phyloP scores from a whole-genome alignment of 768 basidiomycete species.

The Hypholoma sublateritium region DNA sequence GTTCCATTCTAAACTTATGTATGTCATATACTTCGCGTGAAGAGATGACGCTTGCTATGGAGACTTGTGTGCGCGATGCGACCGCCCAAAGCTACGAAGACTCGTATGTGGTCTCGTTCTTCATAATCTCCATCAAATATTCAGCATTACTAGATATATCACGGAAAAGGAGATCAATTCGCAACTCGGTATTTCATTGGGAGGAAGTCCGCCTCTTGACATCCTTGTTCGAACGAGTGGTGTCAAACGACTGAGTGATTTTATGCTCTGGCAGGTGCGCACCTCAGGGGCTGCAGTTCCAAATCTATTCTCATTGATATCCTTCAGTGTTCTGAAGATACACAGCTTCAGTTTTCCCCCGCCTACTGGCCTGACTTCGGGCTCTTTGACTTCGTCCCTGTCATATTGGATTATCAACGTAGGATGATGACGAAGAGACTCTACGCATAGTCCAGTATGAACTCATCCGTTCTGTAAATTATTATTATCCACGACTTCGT shows the following conservation, averaged over 20 bases:
- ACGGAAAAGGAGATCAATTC: slow-evolving; percentile 68
- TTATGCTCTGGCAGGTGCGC: slow-evolving; percentile 91
- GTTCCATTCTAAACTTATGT: slow-evolving; percentile 87
- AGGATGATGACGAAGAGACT: slow-evolving; percentile 53
- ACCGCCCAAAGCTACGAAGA: slow-evolving; percentile 20
- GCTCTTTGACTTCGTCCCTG: slow-evolving; percentile 80
- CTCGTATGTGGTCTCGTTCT: slow-evolving; percentile 13
- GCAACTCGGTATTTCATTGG: slow-evolving; percentile 64
- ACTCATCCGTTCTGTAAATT: background rate
- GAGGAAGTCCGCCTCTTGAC: slow-evolving; percentile 79
- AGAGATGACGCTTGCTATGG: slow-evolving; percentile 84
- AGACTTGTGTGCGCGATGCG: slow-evolving; percentile 44
- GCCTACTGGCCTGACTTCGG: slow-evolving; percentile 96
- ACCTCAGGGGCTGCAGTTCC: background rate
- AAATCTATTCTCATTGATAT: background rate
- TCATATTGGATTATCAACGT: slow-evolving; percentile 86
- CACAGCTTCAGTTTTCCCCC: slow-evolving; percentile 83
- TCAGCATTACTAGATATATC: slow-evolving; percentile 31
- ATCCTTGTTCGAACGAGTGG: slow-evolving; percentile 91
- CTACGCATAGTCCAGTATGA: background rate
- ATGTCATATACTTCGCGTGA: slow-evolving; percentile 92
- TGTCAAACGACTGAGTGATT: slow-evolving; percentile 86
- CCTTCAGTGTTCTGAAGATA: slow-evolving; percentile 71
- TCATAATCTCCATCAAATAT: background rate
- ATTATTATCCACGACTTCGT: background rate